A percentile compares a stretch with the other conserved stretches of the same genome.
Conservation (phyloP, 306 rosid genomes). For the Lagenaria siceraria region DNA sequence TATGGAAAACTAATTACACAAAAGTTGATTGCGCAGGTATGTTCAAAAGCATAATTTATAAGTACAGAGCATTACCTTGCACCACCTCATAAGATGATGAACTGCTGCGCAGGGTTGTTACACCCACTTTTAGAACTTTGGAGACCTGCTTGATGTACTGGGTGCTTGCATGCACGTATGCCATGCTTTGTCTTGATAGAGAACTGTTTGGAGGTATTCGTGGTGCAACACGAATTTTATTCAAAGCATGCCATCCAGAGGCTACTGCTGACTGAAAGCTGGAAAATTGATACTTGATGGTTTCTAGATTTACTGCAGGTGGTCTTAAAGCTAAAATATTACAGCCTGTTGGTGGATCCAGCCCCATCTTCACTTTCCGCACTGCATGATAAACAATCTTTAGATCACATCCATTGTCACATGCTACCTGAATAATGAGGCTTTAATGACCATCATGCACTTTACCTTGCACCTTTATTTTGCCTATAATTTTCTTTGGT, state of each 20-base stretch:
- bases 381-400: slow-evolving; percentile 37
- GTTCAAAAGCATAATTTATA: neutral
- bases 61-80: slow-evolving; percentile 48
- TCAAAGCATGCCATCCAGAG: slow-evolving; percentile 77
- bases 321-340: slow-evolving; percentile 54
- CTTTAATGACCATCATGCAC: slow-evolving; percentile 8
- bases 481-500: slow-evolving; percentile 79
- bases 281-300: slow-evolving; percentile 40
- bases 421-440: slow-evolving; percentile 1
- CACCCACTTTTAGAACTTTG: slow-evolving; percentile 78
- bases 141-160: slow-evolving; percentile 85
- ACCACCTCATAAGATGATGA: slow-evolving; percentile 77
- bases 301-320: slow-evolving; percentile 40
- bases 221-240: slow-evolving; percentile 46
- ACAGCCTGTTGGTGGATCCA: slow-evolving; percentile 87
- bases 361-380: slow-evolving; percentile 70
- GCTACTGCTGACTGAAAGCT: slow-evolving; percentile 50
- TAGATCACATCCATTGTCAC: slow-evolving; percentile 1
- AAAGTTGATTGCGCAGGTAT: neutral
- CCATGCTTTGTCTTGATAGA: slow-evolving; percentile 70
- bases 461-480: slow-evolving; percentile 97
- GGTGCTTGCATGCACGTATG: slow-evolving; percentile 87
- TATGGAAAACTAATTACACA: neutral
- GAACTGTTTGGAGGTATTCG: slow-evolving; percentile 74
- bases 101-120: slow-evolving; percentile 65